A percentile compares a stretch with the other conserved stretches of the same genome.
Conservation (phyloP, 2,329 filamentous ascomycete species). For the Colletotrichum limetticola region DNA sequence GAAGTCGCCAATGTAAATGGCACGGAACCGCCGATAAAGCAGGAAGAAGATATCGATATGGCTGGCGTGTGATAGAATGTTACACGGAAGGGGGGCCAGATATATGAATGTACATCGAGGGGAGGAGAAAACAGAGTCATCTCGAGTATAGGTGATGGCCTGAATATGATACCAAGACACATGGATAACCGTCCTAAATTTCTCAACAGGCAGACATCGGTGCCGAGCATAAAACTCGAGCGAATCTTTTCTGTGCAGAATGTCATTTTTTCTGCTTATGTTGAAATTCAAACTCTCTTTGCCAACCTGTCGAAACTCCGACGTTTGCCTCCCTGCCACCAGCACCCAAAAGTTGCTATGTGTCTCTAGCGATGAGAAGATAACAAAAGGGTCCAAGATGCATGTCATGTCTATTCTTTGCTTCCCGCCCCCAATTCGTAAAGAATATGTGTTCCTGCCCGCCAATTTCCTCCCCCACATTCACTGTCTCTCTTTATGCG, state of each 20-base stretch:
- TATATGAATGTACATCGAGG: not conserved
- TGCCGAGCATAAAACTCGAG: not conserved
- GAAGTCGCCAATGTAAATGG: not conserved
- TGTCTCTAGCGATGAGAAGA: not conserved
- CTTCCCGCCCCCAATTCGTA: not conserved
- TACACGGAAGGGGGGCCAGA: not conserved
- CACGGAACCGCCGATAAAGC: constrained; percentile 35
- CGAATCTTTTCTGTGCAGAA: not conserved
- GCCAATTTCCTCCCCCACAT: too few species aligned
- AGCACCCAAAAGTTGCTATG: not conserved
- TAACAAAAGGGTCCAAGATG: not conserved
- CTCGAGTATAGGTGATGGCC: not conserved
- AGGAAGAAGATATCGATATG: constrained; percentile 35
- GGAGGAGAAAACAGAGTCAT: not conserved
- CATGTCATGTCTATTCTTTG: not conserved
- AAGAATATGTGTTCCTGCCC: not conserved
- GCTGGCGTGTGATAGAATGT: not conserved
- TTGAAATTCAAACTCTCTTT: not conserved
- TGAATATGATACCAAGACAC: constrained; percentile 2
- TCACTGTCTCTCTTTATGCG: not conserved
- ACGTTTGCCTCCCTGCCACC: not conserved
- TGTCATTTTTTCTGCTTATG: not conserved
- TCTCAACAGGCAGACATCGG: not conserved
- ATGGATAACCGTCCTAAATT: not conserved
- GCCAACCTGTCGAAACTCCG: constrained; percentile 2